These are phyloP conservation scores for Diddensiella caesifluorescens DNA, from an alignment of 805 yeast species.

Conservation along the genomic window DNA sequence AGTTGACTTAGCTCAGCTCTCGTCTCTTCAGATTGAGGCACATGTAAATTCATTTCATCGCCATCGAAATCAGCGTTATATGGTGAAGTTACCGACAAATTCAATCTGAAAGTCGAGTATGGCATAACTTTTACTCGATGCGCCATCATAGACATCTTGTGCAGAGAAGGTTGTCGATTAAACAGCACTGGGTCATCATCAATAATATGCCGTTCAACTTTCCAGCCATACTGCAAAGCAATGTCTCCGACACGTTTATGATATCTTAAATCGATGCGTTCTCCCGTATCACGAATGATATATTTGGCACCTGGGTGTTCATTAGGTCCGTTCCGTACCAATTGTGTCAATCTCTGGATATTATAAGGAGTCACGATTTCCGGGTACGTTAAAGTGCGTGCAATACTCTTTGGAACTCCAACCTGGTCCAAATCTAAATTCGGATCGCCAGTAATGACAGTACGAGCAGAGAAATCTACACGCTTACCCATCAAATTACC, in stretches of 20 bases:
- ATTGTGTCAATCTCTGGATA: constrained; percentile 85
- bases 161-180: constrained; percentile 98
- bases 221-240: constrained; percentile 98
- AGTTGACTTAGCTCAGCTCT: constrained; percentile 92
- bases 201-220: constrained; percentile 96
- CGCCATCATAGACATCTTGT: constrained; percentile 99
- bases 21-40: constrained; percentile 97
- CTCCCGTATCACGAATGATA: constrained; percentile 97
- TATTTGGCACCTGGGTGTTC: constrained; percentile 99
- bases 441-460: constrained; percentile 99
- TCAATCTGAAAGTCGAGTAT: constrained; percentile 93
- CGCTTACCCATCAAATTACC: constrained; percentile 99
- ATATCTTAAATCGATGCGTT: constrained; percentile 94
- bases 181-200: constrained; percentile 96
- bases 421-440: constrained; percentile 96
- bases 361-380: constrained; percentile 97
- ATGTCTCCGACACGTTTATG: constrained; percentile 98
- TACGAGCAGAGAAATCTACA: constrained; percentile 98
- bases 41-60: constrained; percentile 99
- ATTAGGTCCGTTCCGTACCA: constrained; percentile 96
- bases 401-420: constrained; percentile 97
- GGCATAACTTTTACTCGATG: constrained; percentile 99
- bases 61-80: constrained; percentile 99
- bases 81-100: constrained; percentile 97
- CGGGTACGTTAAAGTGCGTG: constrained; percentile 91